phyloP scores from a whole-genome alignment of 768 basidiomycete genomes.

The Clitopilus hobsonii region DNA sequence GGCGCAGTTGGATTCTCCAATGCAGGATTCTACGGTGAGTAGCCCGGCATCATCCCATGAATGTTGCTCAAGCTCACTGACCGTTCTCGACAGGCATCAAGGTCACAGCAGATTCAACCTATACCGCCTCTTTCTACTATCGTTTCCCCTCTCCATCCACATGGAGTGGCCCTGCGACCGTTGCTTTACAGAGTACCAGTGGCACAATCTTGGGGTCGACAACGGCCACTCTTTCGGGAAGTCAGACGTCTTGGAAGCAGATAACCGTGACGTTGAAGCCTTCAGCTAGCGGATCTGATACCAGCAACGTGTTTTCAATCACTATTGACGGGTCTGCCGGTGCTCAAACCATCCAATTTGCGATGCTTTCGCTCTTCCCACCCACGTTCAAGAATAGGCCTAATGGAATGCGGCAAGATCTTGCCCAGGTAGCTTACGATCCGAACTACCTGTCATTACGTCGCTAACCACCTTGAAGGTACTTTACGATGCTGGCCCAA shows the following conservation, averaged over 20 bases:
- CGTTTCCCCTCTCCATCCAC: slow-evolving; percentile 38
- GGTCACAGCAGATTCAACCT: slow-evolving; percentile 41
- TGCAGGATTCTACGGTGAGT: slow-evolving; percentile 47
- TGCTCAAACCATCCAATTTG: slow-evolving; percentile 44
- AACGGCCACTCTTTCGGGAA: slow-evolving; percentile 27
- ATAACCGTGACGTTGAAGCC: slow-evolving; percentile 38
- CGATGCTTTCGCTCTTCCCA: slow-evolving; percentile 58
- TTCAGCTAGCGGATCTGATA: slow-evolving; percentile 27
- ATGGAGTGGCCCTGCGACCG: slow-evolving; percentile 31
- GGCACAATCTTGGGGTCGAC: slow-evolving; percentile 36
- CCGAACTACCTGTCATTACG: neutral
- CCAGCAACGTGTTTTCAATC: slow-evolving; percentile 44
- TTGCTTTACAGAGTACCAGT: slow-evolving; percentile 35
- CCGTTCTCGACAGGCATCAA: too few relatives aligned
- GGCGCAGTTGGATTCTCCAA: slow-evolving; percentile 49
- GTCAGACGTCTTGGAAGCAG: slow-evolving; percentile 44
- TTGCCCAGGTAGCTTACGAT: slow-evolving; percentile 37
- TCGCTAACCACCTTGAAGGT: slow-evolving; percentile 45
- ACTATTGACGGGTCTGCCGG: slow-evolving; percentile 35
- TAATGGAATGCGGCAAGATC: slow-evolving; percentile 57
- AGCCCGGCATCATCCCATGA: too few relatives aligned
- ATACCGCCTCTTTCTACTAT: slow-evolving; percentile 53
- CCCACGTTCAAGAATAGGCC: slow-evolving; percentile 54
- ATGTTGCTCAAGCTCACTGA: too few relatives aligned
- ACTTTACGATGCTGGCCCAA: slow-evolving; percentile 49